Evolutionary conservation across 2,329 filamentous ascomycete species (phyloP).

Genomic region (Fusarium anguioides): DNA sequence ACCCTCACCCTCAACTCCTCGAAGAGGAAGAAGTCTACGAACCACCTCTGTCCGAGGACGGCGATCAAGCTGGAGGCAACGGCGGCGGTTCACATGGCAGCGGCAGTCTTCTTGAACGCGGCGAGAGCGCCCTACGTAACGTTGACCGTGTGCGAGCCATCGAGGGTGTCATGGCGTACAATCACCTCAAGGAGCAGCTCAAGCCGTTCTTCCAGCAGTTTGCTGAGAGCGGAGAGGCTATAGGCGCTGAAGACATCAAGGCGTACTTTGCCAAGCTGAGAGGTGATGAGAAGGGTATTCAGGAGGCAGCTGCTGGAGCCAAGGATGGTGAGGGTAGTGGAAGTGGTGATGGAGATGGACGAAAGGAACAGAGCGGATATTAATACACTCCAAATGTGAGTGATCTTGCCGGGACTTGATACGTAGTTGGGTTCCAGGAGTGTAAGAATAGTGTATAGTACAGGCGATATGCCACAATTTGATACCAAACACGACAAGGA

Average conservation of each 20-base stretch:
- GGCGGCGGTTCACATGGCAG: constrained; percentile 72
- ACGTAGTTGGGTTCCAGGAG: background rate
- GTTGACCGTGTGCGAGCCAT: constrained; percentile 94
- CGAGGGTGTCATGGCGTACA: constrained; percentile 98
- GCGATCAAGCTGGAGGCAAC: constrained; percentile 58
- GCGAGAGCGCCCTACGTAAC: constrained; percentile 90
- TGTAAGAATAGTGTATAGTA: constrained; percentile 33
- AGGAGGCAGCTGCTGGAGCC: constrained; percentile 63
- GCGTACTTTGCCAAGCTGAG: constrained; percentile 93
- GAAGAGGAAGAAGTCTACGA: constrained; percentile 97
- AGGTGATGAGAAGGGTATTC: constrained; percentile 83
- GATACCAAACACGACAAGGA: background rate
- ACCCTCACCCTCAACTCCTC: constrained; percentile 80
- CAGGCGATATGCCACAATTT: background rate
- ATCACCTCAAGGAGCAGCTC: constrained; percentile 94
- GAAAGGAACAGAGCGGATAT: constrained; percentile 66
- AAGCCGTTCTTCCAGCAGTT: constrained; percentile 95
- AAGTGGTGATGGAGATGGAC: constrained; percentile 47
- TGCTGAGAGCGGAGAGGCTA: constrained; percentile 87
- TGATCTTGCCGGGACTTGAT: constrained; percentile 1
- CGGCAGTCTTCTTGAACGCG: constrained; percentile 87
- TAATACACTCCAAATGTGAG: constrained; percentile 40
- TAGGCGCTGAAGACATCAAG: constrained; percentile 96
- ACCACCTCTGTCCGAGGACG: constrained; percentile 81
- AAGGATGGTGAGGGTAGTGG: constrained; percentile 45